Conservation (phyloP, 2,329 filamentous ascomycete genomes). For the Fusarium sp. region DNA sequence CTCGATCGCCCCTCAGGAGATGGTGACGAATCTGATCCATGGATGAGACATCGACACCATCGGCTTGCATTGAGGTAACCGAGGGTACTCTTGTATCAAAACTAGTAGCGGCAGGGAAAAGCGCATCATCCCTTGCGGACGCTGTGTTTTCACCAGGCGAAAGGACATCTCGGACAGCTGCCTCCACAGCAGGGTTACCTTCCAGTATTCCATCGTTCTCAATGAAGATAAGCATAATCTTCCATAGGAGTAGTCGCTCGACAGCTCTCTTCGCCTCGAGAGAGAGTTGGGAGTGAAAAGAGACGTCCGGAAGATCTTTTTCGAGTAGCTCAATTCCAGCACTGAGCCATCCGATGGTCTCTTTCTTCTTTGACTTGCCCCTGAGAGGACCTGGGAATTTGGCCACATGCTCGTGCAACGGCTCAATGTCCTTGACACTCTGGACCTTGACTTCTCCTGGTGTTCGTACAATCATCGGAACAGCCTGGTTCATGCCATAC, state of each 20-base stretch:
- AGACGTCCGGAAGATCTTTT: conserved; percentile 61
- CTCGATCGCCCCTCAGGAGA: conserved; percentile 83
- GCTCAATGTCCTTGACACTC: conserved; percentile 77
- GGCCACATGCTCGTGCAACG: conserved; percentile 75
- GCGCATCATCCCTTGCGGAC: conserved; percentile 39
- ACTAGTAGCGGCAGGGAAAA: conserved; percentile 39
- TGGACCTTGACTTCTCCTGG: conserved; percentile 85
- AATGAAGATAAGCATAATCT: conserved; percentile 81
- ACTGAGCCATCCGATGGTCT: conserved; percentile 82
- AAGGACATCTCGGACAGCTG: conserved; percentile 79
- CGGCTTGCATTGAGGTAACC: conserved; percentile 60
- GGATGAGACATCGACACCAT: conserved; percentile 75
- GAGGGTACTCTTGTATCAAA: conserved; percentile 42
- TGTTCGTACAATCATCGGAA: conserved; percentile 82
- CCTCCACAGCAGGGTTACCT: conserved; percentile 75
- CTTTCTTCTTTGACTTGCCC: conserved; percentile 95
- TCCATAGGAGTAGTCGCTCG: conserved; percentile 88
- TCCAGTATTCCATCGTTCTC: conserved; percentile 88
- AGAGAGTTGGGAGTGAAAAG: conserved; percentile 61
- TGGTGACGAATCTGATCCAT: conserved; percentile 78
- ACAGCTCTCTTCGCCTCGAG: conserved; percentile 76
- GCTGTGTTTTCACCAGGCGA: conserved; percentile 62
- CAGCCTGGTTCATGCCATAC: conserved; percentile 78
- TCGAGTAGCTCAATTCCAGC: conserved; percentile 81
- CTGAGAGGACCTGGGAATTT: conserved; percentile 92